Evolutionary conservation across 2,329 filamentous ascomycete species (phyloP), one percentile per base, ranked within the genome.

Genomic region (Scedosporium aurantiacum): DNA sequence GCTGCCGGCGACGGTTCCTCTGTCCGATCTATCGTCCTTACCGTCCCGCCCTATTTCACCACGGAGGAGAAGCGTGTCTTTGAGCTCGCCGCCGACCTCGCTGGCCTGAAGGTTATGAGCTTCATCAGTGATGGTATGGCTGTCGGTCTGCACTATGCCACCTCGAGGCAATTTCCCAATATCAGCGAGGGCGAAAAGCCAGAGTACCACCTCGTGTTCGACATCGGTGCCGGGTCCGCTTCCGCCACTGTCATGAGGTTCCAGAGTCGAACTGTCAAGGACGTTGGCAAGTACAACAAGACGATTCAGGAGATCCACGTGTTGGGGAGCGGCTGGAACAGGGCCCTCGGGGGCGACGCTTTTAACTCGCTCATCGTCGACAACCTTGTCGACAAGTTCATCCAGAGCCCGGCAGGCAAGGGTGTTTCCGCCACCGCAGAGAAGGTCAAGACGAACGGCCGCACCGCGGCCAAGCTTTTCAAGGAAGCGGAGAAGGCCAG

Each of bases 191-290:
- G 90, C 61, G 88, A 83, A 65, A 91, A 91, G 77, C 88, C 94
- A 0, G 94, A 99, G 74, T 84, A 92, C 68, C 91, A 99, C 75
- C 77, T 99, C 72, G 85, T 99, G 32, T 99, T 94, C 70, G 94
- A 99, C 71, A 97, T 99, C 92, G 94, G 94, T 66, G 92, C 94
- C 66, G 94, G 94, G 4, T 97, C 91, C 55, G 89, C 93, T 37
- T 96, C 91, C 68, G 93, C 93, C 4, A 94, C 91, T 5, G 79
- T 99, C 60, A 76, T 99, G 71, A 88, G 87, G 68, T 96, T 99
- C 76, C 92, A 97, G 73, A 89, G 89, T 71, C 87, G 88, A 67
- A 86, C 82, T 1, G 87, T 97, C 64, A 99, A 97, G 80, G 93
- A 97, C 68, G 76, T 93, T 61, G 92, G 91, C 66, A 91, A 89